Base-by-base conservation (phyloP, 2,329 filamentous ascomycete species). In the Gliomastix tumulicola region DNA sequence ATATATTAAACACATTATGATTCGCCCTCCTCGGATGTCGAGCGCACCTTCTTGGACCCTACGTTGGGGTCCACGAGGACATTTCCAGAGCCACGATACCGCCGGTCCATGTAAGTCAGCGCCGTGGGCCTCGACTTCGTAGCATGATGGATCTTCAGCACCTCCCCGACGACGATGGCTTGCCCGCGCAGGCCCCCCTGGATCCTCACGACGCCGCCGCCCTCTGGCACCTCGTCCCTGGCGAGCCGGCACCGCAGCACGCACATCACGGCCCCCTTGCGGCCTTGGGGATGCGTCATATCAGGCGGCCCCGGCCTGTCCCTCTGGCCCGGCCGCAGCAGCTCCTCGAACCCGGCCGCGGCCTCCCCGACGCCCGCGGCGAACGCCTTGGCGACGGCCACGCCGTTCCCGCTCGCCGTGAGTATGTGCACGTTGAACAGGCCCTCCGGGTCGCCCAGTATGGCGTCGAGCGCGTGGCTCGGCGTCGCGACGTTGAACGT, bases 401-500 rank as follows among this genome's bases (percentile, higher is more conserved):
- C 73, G 10, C 74, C 75, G 2, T 53, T 46, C 6, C 51, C 54
- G 27, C 71, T 65, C 6, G 65, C 69, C 0, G 62, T 54, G 1
- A 79, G 63, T 6, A 79, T 49, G 41, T 79, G 75, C 12, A 78
- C 62, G 39, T 76, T 76, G 50, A 79, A 78, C 12, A 47, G 48
- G 2, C 63, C 46, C 30, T 58, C 66, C 12, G 48, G 21, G 17
- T 31, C 19, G 8, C 28, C 51, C 13, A 49, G 42, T 17, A 79
- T 63, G 8, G 74, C 73, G 39, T 71, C 63, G 18, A 74, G 59
- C 11, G 74, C 78, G 11, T 69, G 65, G 49, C 71, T 76, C 16
- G 74, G 74, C 20, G 68, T 62, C 18, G 65, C 65, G 34, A 79
- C 63, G 55, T 79, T 79, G 60, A 79, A 78, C 1, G 66, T 69